Evolutionary conservation across 805 yeast species (phyloP).

Genomic region (Metschnikowia sp.): DNA sequence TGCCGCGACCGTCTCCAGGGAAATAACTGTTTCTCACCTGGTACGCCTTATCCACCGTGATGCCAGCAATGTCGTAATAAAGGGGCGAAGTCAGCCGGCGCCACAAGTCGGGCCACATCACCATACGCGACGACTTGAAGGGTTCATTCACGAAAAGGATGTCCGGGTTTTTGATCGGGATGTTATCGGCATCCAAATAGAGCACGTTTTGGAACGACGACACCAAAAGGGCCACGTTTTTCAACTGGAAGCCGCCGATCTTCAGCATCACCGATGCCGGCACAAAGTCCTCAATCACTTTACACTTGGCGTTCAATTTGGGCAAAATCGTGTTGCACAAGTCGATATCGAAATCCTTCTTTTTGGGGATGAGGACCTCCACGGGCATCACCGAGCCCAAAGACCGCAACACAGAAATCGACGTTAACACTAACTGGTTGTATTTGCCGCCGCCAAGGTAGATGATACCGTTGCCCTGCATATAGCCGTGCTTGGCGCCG

Average conservation of each 20-base stretch:
- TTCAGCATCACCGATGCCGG: constrained; percentile 21
- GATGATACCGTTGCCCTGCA: constrained; percentile 41
- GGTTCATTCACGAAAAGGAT: constrained; percentile 32
- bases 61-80: constrained; percentile 33
- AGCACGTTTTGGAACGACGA: constrained; percentile 35
- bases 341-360: constrained; percentile 30
- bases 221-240: constrained; percentile 35
- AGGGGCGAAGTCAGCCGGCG: constrained; percentile 37
- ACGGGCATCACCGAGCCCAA: constrained; percentile 35
- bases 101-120: constrained; percentile 44
- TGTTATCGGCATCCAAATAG: constrained; percentile 39
- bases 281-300: constrained; percentile 46
- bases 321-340: constrained; percentile 34
- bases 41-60: constrained; percentile 20
- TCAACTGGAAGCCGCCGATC: constrained; percentile 32
- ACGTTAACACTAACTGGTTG: constrained; percentile 33
- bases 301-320: constrained; percentile 30
- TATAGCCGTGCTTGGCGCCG: constrained; percentile 19
- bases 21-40: constrained; percentile 28
- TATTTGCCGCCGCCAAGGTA: constrained; percentile 37
- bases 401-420: constrained; percentile 31
- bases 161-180: constrained; percentile 37
- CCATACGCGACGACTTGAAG: constrained; percentile 24
- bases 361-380: constrained; percentile 34
- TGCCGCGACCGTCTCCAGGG: constrained; percentile 25